These are phyloP conservation scores for Pseudoneurospora amorphoporcata DNA, from an alignment of 495 filamentous ascomycete genomes.

Conservation along the genomic window DNA sequence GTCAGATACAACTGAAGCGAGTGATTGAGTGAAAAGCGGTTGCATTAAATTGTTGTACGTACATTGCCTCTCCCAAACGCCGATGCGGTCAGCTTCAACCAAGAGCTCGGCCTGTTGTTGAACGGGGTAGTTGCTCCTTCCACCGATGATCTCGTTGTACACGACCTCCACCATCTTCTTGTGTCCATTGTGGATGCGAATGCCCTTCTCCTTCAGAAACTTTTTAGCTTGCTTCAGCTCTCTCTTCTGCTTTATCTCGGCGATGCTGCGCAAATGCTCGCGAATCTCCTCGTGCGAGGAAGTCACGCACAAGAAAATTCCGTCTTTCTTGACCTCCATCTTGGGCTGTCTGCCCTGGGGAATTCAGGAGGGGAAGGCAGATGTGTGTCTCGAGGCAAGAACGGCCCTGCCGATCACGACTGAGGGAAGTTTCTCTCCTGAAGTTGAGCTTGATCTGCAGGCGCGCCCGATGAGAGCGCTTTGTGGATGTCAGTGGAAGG, in stretches of 20 bases:
- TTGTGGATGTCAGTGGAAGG: not conserved
- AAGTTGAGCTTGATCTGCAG: not conserved
- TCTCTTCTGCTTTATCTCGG: not conserved
- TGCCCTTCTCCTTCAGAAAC: not conserved
- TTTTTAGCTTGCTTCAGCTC: not conserved
- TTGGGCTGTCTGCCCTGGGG: slow-evolving; percentile 7
- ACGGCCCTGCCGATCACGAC: slow-evolving; percentile 5
- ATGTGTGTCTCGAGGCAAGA: slow-evolving; percentile 20
- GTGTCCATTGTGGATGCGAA: not conserved
- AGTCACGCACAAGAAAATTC: not conserved
- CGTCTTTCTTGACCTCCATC: not conserved
- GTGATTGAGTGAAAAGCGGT: not conserved
- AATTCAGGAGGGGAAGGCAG: slow-evolving; percentile 42
- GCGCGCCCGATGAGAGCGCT: not conserved
- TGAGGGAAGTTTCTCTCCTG: not conserved
- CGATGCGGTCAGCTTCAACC: not conserved
- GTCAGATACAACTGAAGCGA: not conserved
- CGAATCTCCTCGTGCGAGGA: not conserved
- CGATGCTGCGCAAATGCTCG: not conserved
- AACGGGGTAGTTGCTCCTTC: not conserved
- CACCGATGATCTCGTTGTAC: not conserved
- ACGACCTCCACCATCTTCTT: not conserved
- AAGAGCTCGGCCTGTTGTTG: not conserved
- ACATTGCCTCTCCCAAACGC: not conserved
- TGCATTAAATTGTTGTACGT: not conserved